These are phyloP conservation scores for Purshia tridentata DNA, from an alignment of 306 rosid species.

Conservation along the genomic window DNA sequence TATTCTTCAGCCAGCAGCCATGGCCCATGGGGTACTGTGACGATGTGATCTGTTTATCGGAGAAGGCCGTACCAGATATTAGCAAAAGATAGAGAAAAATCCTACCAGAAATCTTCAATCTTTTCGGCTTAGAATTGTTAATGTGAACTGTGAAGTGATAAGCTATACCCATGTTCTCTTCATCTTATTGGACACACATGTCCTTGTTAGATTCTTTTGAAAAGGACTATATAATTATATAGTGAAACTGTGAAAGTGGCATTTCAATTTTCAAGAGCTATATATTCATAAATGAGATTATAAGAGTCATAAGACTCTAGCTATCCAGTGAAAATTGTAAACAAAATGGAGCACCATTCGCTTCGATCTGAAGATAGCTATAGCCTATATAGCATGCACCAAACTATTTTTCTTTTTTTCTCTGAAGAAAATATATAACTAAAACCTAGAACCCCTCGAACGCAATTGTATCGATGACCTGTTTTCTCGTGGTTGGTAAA, in stretches of 20 bases:
- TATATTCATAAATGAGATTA: too few species aligned
- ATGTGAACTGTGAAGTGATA: slow-evolving; percentile 3
- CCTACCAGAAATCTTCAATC: neutral
- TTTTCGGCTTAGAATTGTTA: neutral
- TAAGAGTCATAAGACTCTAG: too few species aligned
- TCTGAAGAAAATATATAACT: neutral
- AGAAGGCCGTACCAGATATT: neutral
- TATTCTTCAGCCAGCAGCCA: neutral
- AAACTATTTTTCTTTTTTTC: too few species aligned
- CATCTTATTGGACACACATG: neutral
- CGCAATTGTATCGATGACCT: too few species aligned
- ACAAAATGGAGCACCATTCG: too few species aligned
- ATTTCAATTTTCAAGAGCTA: too few species aligned
- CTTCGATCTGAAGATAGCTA: too few species aligned
- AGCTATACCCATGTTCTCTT: neutral
- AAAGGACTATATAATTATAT: too few species aligned
- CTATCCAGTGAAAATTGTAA: too few species aligned
- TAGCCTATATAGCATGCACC: too few species aligned
- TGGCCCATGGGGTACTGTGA: neutral
- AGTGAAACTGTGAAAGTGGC: too few species aligned
- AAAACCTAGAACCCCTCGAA: neutral
- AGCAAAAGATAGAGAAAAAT: neutral
- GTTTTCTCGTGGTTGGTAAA: neutral
- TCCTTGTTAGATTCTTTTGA: neutral
- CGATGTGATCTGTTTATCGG: slow-evolving; percentile 3